Conservation (phyloP, 2,329 filamentous ascomycete species). For the Capronia epimyces region DNA sequence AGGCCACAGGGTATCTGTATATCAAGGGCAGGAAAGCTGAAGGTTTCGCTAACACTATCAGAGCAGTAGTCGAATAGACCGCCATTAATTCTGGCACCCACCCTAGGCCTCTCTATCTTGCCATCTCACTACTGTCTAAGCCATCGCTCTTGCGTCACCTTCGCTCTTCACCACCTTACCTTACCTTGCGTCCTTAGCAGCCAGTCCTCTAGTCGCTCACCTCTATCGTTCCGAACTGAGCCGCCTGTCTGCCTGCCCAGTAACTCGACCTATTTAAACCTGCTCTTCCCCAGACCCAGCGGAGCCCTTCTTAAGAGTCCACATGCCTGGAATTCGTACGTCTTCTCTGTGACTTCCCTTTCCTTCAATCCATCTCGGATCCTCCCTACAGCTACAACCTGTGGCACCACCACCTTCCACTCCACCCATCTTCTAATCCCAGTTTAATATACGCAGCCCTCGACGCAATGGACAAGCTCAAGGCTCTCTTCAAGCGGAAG, state of each 20-base stretch:
- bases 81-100: too few relatives aligned
- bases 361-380: not conserved
- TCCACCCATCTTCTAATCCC: conserved; percentile 10
- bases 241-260: conserved; percentile 5
- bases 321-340: conserved; percentile 28
- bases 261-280: conserved; percentile 18
- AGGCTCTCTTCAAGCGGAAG: conserved; percentile 27
- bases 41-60: too few relatives aligned
- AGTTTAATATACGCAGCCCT: conserved; percentile 16
- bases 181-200: too few relatives aligned
- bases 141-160: conserved; percentile 20
- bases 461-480: conserved; percentile 30
- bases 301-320: conserved; percentile 1
- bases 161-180: conserved; percentile 3
- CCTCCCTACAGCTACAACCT: not conserved
- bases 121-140: conserved; percentile 12
- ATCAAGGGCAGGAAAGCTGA: too few relatives aligned
- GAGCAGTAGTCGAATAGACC: too few relatives aligned
- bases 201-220: conserved; percentile 3
- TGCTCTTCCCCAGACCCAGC: conserved; percentile 7
- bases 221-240: conserved; percentile 13
- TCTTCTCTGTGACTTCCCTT: conserved; percentile 15
- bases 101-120: conserved; percentile 6
- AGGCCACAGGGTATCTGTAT: too few relatives aligned
- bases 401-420: not conserved